A percentile compares a stretch with the other conserved stretches of the same genome.
Conservation (phyloP, 106 monocot genomes). For the Chionographis japonica region DNA sequence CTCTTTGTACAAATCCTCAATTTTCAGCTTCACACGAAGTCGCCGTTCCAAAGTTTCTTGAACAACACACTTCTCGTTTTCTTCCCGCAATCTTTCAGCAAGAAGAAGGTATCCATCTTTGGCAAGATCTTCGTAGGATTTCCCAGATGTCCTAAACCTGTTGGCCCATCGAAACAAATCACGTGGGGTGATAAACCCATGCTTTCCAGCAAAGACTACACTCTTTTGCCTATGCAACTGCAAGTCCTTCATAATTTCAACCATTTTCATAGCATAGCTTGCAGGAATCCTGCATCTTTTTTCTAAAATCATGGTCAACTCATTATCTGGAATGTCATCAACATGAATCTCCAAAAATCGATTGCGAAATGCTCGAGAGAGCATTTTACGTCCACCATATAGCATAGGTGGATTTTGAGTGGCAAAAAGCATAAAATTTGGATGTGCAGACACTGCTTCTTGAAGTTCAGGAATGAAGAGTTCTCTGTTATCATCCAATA, state of each 20-base stretch:
- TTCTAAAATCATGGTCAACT: constrained; percentile 62
- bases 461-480: constrained; percentile 91
- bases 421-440: constrained; percentile 96
- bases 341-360: constrained; percentile 93
- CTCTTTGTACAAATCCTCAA: constrained; percentile 48
- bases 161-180: constrained; percentile 96
- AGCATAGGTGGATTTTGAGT: constrained; percentile 91
- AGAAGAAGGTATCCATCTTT: constrained; percentile 94
- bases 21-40: constrained; percentile 46
- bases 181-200: constrained; percentile 92
- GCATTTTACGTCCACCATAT: constrained; percentile 92
- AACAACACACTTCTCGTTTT: constrained; percentile 78
- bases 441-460: constrained; percentile 76
- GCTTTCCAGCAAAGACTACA: constrained; percentile 97
- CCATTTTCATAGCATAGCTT: constrained; percentile 79
- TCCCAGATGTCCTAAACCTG: constrained; percentile 62
- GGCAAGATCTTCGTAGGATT: constrained; percentile 74
- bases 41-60: constrained; percentile 43
- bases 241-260: constrained; percentile 88
- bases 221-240: constrained; percentile 94
- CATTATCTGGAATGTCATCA: constrained; percentile 98
- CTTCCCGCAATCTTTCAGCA: constrained; percentile 89
- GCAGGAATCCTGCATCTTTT: constrained; percentile 65
- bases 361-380: constrained; percentile 96
- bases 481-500: constrained; percentile 94